Percentiles rank a stretch among this genome's conserved stretches.
phyloP scores from a whole-genome alignment of 148 eudicot species.

The Chenopodium suecicum region DNA sequence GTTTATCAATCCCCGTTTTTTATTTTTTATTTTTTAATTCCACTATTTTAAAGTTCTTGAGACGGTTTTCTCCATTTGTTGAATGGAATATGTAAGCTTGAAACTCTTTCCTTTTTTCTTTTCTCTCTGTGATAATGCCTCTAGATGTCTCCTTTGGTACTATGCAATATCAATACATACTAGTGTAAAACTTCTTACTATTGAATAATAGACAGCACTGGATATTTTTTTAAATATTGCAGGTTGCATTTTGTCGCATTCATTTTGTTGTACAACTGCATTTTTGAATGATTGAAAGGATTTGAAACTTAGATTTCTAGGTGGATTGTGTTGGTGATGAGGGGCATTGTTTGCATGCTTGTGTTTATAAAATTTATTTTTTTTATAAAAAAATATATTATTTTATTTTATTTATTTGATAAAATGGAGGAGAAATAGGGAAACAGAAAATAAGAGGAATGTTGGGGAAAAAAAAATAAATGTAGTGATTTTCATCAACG shows the following conservation, averaged over 20 bases:
- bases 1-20: background rate
- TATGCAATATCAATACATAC: background rate
- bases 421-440: no score
- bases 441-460: no score
- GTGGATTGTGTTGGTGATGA: no score
- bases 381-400: no score
- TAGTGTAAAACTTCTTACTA: background rate
- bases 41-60: background rate
- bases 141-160: background rate
- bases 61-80: conserved; percentile 3
- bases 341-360: no score
- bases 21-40: conserved; percentile 1
- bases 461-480: no score
- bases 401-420: no score
- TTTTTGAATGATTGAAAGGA: background rate
- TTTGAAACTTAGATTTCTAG: background rate
- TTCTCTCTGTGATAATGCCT: background rate
- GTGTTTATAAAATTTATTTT: no score
- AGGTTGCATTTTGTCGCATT: background rate
- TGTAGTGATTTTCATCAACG: no score
- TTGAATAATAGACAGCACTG: background rate
- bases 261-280: background rate
- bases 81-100: background rate
- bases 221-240: background rate
- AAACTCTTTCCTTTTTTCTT: background rate